Evolutionary conservation across 1,284 basidiomycete species (phyloP).

Genomic region (Leccinum colubrinum): DNA sequence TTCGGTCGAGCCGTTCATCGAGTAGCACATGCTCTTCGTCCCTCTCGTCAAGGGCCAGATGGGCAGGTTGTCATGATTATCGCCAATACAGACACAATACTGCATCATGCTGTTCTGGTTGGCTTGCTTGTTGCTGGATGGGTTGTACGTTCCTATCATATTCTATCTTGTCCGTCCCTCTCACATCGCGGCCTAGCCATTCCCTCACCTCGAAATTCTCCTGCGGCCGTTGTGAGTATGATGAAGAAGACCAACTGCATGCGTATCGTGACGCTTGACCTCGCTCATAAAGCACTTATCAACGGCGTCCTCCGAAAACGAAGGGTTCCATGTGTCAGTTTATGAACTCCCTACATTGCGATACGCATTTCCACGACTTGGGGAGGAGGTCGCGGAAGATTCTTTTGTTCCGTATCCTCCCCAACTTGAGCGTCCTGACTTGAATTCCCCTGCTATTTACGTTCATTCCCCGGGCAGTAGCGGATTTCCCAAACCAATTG

Average conservation of each 20-base stretch:
- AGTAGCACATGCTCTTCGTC: slow-evolving; percentile 29
- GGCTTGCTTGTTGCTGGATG: slow-evolving; percentile 33
- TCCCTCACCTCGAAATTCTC: slow-evolving; percentile 35
- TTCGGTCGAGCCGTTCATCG: slow-evolving; percentile 36
- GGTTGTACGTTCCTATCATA: slow-evolving; percentile 17
- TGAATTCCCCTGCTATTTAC: slow-evolving; percentile 26
- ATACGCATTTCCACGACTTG: slow-evolving; percentile 34
- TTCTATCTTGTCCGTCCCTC: neutral
- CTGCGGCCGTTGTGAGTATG: slow-evolving; percentile 29
- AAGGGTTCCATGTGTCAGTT: slow-evolving; percentile 7
- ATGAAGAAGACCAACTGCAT: slow-evolving; percentile 31
- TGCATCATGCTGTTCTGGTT: slow-evolving; percentile 30
- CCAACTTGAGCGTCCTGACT: slow-evolving; percentile 6
- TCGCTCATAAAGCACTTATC: slow-evolving; percentile 27
- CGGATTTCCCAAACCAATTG: slow-evolving; percentile 36
- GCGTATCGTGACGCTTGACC: slow-evolving; percentile 31
- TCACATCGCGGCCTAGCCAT: slow-evolving; percentile 27
- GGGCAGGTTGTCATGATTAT: slow-evolving; percentile 34
- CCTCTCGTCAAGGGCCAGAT: slow-evolving; percentile 20
- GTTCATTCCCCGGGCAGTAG: slow-evolving; percentile 40
- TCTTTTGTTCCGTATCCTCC: slow-evolving; percentile 30
- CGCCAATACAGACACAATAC: slow-evolving; percentile 34
- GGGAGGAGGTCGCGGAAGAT: slow-evolving; percentile 25
- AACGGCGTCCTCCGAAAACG: slow-evolving; percentile 16
- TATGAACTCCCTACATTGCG: slow-evolving; percentile 32